Conservation (phyloP, 768 basidiomycete species). For the Rhodotorula diobovata region DNA sequence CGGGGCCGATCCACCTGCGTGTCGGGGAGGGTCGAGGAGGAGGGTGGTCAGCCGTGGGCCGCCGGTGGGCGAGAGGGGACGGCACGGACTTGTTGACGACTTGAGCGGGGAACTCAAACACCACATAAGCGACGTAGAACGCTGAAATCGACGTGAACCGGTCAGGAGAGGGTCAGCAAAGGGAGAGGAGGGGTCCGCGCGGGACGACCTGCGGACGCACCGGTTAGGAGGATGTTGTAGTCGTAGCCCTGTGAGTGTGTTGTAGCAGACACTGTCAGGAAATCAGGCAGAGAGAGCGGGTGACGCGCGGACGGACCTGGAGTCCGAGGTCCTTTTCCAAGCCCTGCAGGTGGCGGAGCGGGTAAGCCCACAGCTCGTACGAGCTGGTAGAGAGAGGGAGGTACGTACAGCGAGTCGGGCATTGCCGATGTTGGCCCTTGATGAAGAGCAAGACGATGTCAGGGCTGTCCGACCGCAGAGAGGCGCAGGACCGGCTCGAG, state of each 20-base stretch:
- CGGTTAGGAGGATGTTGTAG: conserved; percentile 8
- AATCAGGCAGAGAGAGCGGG: neutral
- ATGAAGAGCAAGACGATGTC: too few relatives aligned
- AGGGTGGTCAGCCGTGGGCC: neutral
- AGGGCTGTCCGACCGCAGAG: too few relatives aligned
- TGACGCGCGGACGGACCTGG: neutral
- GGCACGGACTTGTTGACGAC: neutral
- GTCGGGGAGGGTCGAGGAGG: neutral
- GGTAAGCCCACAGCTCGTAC: too few relatives aligned
- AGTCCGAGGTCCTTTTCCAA: conserved; percentile 41
- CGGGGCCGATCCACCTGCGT: conserved; percentile 17
- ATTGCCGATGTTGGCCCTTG: conserved; percentile 24
- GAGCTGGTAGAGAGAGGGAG: too few relatives aligned
- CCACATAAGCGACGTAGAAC: neutral
- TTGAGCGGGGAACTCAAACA: conserved; percentile 2
- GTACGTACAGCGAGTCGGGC: conserved; percentile 32
- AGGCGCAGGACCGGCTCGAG: too few relatives aligned
- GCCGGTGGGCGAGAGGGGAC: accelerated
- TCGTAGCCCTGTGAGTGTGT: conserved; percentile 38
- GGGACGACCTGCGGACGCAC: neutral
- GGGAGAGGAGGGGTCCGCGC: neutral
- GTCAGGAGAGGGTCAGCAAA: neutral
- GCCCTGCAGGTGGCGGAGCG: neutral
- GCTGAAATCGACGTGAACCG: conserved; percentile 1
- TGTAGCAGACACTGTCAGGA: neutral